Evolutionary conservation across 345 rosid species (phyloP), one percentile per base, ranked within the genome.

Genomic region (Eutrema yunnanense): DNA sequence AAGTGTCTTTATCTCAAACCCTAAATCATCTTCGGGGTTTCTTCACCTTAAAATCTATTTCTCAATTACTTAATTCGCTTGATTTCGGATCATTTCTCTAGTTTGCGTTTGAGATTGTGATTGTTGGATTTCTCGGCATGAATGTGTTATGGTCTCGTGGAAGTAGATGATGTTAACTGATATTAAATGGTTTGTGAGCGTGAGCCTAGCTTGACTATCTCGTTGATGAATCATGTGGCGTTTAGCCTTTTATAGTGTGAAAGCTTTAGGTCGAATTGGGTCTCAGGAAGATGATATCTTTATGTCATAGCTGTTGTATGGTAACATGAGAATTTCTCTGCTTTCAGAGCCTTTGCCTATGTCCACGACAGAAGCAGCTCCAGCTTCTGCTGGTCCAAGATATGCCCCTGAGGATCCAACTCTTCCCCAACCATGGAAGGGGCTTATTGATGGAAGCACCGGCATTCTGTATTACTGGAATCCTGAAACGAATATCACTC

Each of bases 361-460:
- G 99, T 86, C 90, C 52, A 65, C 88, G 8, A 65, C 88, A 14
- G 97, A 90, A 76, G 81, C 85, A 29, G 74, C 78, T 44, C 8
- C 86, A 42, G 77, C 81, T 50, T 71, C 93, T 64, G 73, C 79
- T 56, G 99, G 96, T 62, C 97, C 96, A 1, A 78, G 96, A 29
- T 95, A 86, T 79, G 97, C 97, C 4, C 99, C 97, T 0, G 99
- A 92, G 49, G 99, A 95, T 59, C 96, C 96, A 7, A 83, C 88
- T 33, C 96, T 95, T 78, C 99, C 99, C 2, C 83, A 86, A 74
- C 97, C 99, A n/a, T 95, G 99, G 99, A 82, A 80, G 76, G 97
- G 97, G 33, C 72, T 95, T 79, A 90, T 95, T 54, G 99, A 95
- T 78, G 96, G 97, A 37, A 88, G 86, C 81, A 88, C 89, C 0